A percentile compares a stretch with the other conserved stretches of the same genome.
Conservation (phyloP, 2,329 filamentous ascomycete genomes). For the Phyllosticta citriasiana region DNA sequence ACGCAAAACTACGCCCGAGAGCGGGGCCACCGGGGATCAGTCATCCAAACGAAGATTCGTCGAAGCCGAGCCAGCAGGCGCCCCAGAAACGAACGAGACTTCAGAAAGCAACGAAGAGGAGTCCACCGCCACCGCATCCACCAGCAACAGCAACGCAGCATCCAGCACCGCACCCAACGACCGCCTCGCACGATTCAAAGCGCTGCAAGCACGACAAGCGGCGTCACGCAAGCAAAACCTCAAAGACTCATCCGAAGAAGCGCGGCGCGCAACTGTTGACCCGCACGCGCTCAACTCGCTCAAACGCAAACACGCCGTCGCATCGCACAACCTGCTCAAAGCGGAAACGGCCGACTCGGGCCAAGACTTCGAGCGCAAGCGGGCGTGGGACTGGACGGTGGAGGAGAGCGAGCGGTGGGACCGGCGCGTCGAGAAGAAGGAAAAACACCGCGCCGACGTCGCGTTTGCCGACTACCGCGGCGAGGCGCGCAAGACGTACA, state of each 20-base stretch:
- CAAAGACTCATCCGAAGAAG: constrained; percentile 5
- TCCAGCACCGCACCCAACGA: neutral
- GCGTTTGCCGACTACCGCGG: constrained; percentile 83
- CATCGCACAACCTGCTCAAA: constrained; percentile 53
- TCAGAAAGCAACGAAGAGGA: neutral
- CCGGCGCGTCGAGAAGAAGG: constrained; percentile 77
- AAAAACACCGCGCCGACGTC: constrained; percentile 68
- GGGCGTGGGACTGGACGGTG: constrained; percentile 7
- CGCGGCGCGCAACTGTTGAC: constrained; percentile 57
- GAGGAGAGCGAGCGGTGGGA: constrained; percentile 67
- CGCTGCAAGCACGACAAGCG: constrained; percentile 7
- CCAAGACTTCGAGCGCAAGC: constrained; percentile 76
- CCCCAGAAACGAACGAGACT: neutral
- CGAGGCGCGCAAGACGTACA: constrained; percentile 88
- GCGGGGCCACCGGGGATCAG: constrained; percentile 19
- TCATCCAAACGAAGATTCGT: constrained; percentile 26
- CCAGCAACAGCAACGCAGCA: constrained; percentile 30
- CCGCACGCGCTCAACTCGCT: constrained; percentile 66
- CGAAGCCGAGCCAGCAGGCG: constrained; percentile 5
- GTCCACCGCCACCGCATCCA: constrained; percentile 50
- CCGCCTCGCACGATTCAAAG: constrained; percentile 1
- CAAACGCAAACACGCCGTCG: constrained; percentile 40
- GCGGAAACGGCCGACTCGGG: constrained; percentile 76
- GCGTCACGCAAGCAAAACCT: constrained; percentile 8
- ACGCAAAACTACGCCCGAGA: constrained; percentile 25